Conservation (phyloP, 2,329 filamentous ascomycete genomes). For the Aureobasidium sp. region DNA sequence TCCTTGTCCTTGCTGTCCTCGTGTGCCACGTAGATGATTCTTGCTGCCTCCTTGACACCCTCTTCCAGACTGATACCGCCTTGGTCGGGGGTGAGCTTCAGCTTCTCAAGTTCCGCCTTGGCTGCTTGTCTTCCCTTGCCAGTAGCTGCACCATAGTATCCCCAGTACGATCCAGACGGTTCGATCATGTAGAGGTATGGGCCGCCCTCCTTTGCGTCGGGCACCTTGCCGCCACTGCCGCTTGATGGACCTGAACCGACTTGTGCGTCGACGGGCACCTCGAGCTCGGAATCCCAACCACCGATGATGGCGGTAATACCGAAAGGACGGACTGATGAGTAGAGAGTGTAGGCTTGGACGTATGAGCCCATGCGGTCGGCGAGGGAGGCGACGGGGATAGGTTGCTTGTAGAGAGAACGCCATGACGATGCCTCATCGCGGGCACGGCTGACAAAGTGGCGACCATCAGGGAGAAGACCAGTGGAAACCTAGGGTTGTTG, state of each 20-base stretch:
- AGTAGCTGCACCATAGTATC: conserved; percentile 95
- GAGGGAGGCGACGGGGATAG: conserved; percentile 80
- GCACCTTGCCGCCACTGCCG: conserved; percentile 76
- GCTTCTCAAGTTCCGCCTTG: conserved; percentile 97
- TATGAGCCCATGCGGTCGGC: conserved; percentile 92
- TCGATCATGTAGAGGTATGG: conserved; percentile 98
- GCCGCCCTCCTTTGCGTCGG: conserved; percentile 69
- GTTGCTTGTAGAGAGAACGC: conserved; percentile 89
- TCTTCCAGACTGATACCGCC: conserved; percentile 71
- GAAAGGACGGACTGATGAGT: conserved; percentile 92
- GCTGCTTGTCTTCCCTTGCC: conserved; percentile 95
- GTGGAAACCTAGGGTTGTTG: conserved; percentile 65
- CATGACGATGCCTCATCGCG: conserved; percentile 88
- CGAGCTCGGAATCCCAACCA: conserved; percentile 84
- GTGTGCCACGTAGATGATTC: conserved; percentile 95
- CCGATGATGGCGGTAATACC: conserved; percentile 91
- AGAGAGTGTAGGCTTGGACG: conserved; percentile 94
- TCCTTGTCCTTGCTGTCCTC: conserved; percentile 99
- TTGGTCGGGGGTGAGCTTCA: conserved; percentile 59
- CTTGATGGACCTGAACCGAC: conserved; percentile 72
- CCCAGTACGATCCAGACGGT: conserved; percentile 95
- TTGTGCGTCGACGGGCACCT: conserved; percentile 79
- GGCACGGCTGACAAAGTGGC: conserved; percentile 89
- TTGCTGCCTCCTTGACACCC: conserved; percentile 89
- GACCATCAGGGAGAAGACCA: conserved; percentile 87